Conservation (phyloP, 2,329 filamentous ascomycete species). For the Penicillium sp. region DNA sequence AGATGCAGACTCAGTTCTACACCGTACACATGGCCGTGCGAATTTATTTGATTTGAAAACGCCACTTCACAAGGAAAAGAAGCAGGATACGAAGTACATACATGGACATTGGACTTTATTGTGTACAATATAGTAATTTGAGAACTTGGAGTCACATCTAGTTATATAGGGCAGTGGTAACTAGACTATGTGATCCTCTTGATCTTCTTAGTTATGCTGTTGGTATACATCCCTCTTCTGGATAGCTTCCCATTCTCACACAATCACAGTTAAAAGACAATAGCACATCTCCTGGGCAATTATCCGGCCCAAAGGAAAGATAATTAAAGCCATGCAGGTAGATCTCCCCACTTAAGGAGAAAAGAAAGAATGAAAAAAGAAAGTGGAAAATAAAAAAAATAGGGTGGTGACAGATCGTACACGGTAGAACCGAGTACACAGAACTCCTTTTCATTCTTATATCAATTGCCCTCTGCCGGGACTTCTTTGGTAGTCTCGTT, state of each 20-base stretch:
- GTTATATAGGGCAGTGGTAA: no score
- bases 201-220: no score
- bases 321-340: neutral
- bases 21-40: neutral
- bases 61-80: neutral
- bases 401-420: constrained; percentile 27
- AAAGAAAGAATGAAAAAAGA: neutral
- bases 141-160: no score
- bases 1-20: constrained; percentile 14
- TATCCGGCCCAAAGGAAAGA: constrained; percentile 10
- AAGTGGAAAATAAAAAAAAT: constrained; percentile 13
- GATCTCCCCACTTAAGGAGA: constrained; percentile 2
- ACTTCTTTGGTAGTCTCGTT: constrained; percentile 6
- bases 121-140: no score
- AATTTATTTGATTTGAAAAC: neutral
- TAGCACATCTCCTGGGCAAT: neutral
- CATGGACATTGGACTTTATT: no score
- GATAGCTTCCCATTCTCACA: neutral
- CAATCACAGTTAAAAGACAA: neutral
- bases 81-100: no score
- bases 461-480: constrained; percentile 16
- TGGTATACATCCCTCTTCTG: no score
- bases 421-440: constrained; percentile 28
- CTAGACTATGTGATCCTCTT: no score
- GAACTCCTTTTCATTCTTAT: constrained; percentile 9